phyloP scores from a whole-genome alignment of 2,329 filamentous ascomycete species.

The Graphilbum sp. region DNA sequence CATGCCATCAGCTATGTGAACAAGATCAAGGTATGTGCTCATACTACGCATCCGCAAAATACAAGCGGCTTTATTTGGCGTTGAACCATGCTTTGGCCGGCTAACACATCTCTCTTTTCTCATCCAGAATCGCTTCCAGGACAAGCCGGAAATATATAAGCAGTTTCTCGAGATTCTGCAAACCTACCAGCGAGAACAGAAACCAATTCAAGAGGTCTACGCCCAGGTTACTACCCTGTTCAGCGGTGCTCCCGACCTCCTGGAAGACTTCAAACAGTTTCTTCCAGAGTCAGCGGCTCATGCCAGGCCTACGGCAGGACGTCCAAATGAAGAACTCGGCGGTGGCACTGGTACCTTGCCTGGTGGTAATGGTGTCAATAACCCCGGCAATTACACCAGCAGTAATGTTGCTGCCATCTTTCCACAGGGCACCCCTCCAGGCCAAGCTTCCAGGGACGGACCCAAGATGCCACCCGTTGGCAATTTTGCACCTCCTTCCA shows the following conservation, averaged over 20 bases:
- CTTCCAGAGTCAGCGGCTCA: slow-evolving; percentile 68
- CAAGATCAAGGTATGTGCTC: slow-evolving; percentile 92
- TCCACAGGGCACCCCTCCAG: slow-evolving; percentile 38
- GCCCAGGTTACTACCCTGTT: slow-evolving; percentile 91
- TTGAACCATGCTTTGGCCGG: no score
- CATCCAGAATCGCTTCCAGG: slow-evolving; percentile 78
- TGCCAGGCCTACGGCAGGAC: slow-evolving; percentile 38
- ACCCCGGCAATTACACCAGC: slow-evolving; percentile 15
- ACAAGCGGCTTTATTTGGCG: not conserved
- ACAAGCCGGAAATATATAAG: slow-evolving; percentile 97
- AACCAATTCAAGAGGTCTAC: slow-evolving; percentile 97
- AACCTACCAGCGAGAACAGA: slow-evolving; percentile 94
- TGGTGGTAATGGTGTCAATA: not conserved
- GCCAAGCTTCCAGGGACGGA: slow-evolving; percentile 32
- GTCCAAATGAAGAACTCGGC: slow-evolving; percentile 45
- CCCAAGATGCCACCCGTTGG: slow-evolving; percentile 86
- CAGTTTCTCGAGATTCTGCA: slow-evolving; percentile 97
- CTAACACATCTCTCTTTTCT: not conserved
- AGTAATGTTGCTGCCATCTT: slow-evolving; percentile 19
- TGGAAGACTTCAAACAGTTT: slow-evolving; percentile 98
- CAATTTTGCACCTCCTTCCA: slow-evolving; percentile 72
- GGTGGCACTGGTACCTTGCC: not conserved
- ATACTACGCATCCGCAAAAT: no score
- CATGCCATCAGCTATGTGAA: slow-evolving; percentile 99
- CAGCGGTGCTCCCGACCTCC: slow-evolving; percentile 77